Percentiles rank a stretch among this genome's conserved stretches.
Conservation (phyloP, 2,329 filamentous ascomycete genomes). For the Curvularia eragrostidis region DNA sequence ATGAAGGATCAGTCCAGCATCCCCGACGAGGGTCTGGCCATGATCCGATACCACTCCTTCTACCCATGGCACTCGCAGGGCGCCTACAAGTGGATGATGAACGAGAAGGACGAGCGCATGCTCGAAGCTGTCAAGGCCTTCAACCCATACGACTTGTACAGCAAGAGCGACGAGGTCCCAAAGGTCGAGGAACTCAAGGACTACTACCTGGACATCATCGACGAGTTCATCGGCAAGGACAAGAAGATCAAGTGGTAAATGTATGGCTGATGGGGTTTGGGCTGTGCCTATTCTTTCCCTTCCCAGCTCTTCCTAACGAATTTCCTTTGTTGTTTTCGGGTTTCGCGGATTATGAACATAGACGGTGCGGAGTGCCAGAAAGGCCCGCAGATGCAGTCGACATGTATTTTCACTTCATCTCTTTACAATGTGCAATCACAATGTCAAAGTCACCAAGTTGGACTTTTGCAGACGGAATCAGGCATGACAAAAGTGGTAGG, state of each 20-base stretch:
- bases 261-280: background rate
- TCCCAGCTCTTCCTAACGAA: background rate
- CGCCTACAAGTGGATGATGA: slow-evolving; percentile 83
- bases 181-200: slow-evolving; percentile 78
- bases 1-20: slow-evolving; percentile 81
- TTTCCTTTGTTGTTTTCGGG: slow-evolving; percentile 2
- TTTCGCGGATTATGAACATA: background rate
- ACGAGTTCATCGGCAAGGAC: slow-evolving; percentile 72
- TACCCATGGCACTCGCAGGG: slow-evolving; percentile 89
- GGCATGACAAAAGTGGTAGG: background rate
- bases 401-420: background rate
- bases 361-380: slow-evolving; percentile 5
- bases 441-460: background rate
- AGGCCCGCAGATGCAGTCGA: slow-evolving; percentile 1
- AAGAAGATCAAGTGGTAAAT: slow-evolving; percentile 72
- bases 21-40: slow-evolving; percentile 82
- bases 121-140: slow-evolving; percentile 82
- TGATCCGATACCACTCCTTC: slow-evolving; percentile 93
- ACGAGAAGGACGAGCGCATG: slow-evolving; percentile 80
- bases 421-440: background rate
- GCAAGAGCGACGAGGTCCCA: slow-evolving; percentile 84
- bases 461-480: background rate
- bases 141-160: slow-evolving; percentile 91
- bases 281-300: background rate
- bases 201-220: slow-evolving; percentile 56